These are phyloP conservation scores for Penicillium sp. DNA, from an alignment of 2,329 filamentous ascomycete species.

Conservation along the genomic window DNA sequence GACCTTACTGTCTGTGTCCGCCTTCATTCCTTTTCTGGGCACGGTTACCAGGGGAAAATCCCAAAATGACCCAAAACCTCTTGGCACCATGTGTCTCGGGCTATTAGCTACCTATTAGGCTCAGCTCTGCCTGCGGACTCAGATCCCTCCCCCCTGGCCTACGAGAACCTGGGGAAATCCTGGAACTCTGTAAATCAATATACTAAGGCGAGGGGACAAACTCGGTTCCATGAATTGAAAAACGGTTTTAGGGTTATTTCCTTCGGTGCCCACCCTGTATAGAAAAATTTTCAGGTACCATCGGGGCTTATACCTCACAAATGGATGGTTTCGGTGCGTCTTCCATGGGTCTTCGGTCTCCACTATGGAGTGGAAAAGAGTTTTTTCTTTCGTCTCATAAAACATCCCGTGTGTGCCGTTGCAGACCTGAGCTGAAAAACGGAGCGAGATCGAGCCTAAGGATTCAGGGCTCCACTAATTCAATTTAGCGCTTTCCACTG, in stretches of 20 bases:
- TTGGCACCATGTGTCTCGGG: conserved; percentile 22
- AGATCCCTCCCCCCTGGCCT: not conserved
- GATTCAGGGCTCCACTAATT: conserved; percentile 23
- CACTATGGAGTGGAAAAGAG: conserved; percentile 13
- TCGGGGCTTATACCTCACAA: conserved; percentile 7
- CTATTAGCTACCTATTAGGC: not conserved
- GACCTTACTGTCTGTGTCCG: conserved; percentile 6
- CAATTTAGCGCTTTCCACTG: conserved; percentile 21
- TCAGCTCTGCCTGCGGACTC: not conserved
- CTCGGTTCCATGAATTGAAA: conserved; percentile 1
- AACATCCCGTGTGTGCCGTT: conserved; percentile 24
- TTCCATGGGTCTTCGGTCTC: conserved; percentile 25
- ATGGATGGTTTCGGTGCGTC: conserved; percentile 13
- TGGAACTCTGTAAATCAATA: not conserved
- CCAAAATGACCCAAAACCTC: not conserved
- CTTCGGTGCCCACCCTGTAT: not conserved
- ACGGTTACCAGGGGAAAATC: conserved; percentile 4
- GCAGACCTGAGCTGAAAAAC: conserved; percentile 20
- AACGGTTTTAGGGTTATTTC: conserved; percentile 1
- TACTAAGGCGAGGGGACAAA: not conserved
- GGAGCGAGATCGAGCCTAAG: conserved; percentile 36
- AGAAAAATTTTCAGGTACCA: conserved; percentile 5
- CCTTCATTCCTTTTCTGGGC: conserved; percentile 9
- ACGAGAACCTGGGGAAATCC: not conserved
- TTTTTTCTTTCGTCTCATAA: conserved; percentile 11